phyloP scores from a whole-genome alignment of 1,284 basidiomycete species.

The Pseudozyma pruni region DNA sequence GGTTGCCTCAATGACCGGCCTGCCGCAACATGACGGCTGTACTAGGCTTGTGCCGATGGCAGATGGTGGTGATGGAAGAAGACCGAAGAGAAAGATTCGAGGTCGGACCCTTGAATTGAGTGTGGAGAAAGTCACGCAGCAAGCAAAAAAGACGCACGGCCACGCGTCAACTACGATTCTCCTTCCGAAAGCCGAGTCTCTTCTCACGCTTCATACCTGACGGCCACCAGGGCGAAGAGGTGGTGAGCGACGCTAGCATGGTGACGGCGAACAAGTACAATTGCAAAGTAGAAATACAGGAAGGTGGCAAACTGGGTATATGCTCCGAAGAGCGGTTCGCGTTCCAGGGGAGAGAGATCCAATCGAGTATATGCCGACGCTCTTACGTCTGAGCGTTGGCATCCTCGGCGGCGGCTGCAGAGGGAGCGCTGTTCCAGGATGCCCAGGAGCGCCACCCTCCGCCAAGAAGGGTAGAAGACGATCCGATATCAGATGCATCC shows the following conservation, averaged over 20 bases:
- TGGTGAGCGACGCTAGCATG: no score
- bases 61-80: not conserved
- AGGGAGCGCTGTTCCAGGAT: constrained; percentile 25
- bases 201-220: no score
- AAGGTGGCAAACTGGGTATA: constrained; percentile 21
- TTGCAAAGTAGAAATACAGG: constrained; percentile 26
- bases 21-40: not conserved
- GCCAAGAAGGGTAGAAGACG: constrained; percentile 13
- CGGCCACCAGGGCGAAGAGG: no score
- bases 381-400: constrained; percentile 6
- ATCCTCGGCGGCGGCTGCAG: constrained; percentile 1
- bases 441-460: constrained; percentile 39
- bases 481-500: not conserved
- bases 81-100: not conserved
- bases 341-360: not conserved
- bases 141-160: no score
- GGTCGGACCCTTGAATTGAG: constrained; percentile 1
- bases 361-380: not conserved
- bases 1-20: no score
- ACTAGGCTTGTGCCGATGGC: not conserved
- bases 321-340: constrained; percentile 15
- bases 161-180: no score
- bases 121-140: no score
- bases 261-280: not conserved
- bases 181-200: no score